Evolutionary conservation across 2,329 filamentous ascomycete genomes (phyloP), one percentile per base, ranked within the genome.

Genomic region (Stachybotrys echinatus): DNA sequence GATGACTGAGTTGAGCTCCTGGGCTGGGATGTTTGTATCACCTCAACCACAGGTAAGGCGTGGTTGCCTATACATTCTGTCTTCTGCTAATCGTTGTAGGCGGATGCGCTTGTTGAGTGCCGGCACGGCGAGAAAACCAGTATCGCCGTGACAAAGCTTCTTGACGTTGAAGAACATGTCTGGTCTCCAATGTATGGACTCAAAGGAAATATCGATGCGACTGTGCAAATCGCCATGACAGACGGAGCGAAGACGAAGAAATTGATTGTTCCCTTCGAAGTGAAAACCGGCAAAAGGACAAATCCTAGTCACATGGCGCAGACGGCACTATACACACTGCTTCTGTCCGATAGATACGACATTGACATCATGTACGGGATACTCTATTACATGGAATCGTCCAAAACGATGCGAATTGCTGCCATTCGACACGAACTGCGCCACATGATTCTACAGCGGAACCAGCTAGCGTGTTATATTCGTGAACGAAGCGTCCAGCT

Each of bases 171-270:
- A 65, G 94, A 99, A 67, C 94, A 97, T 63, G 85, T 99, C 23
- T 99, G 94, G 94, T 97, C 92, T 6, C 94, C 94, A 1, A 92
- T 91, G 83, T 99, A 95, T 64, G 94, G 94, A 0, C 75, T 99
- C 17, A 99, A 99, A 67, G 94, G 94, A 23, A 99, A 97, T 59
- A 94, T 99, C 52, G 94, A 99, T 70, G 94, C 94, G 23, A 97
- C 94, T 0, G 88, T 99, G 1, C 89, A 99, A 70, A 87, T 94
- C 17, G 83, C 81, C 1, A 88, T 96, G 75, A 75, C 81, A 49
- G 87, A 95, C 50, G 81, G 83, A 22, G 73, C 79, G n/a, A 76
- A 80, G 23, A 69, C 74, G 44, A 82, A 82, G 53, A 88, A 81
- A 5, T 73, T 97, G 54, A 92, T 92, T 0, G 89, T 96, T 4